Evolutionary conservation across 257 asterid species (phyloP), one percentile per base, ranked within the genome.

Genomic region (Primulina huaijiensis): DNA sequence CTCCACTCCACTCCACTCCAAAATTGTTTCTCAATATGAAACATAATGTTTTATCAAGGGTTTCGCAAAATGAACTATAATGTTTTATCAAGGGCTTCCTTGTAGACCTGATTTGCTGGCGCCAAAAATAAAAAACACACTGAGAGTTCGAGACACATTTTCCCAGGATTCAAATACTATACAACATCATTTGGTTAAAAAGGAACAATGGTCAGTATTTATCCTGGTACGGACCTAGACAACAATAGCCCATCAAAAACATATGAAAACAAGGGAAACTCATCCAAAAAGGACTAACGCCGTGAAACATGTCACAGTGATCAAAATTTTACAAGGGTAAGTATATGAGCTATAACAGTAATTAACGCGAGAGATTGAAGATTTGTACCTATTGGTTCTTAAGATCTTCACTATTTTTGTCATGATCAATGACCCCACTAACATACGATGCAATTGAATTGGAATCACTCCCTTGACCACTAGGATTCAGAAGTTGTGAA

Each of bases 401-500:
- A 33, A 60, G 74, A 65, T 81, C 80, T 52, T 75, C 76, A 65
- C 62, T 67, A 70, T 70, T 78, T 43, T 33, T 50, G 59, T 65
- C 81, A 46, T 16, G 64, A 68, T 76, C 74, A 60, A 31, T 75
- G 60, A 9, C 65, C 46, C 76, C 80, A 35, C 77, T 78, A 46
- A 30, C 73, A 77, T 34, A 40, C 8, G 82, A 65, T 37, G 83
- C 55, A 12, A 19, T 46, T 46, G 55, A 46, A 9, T 46, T 46
- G 55, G 55, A 46, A 46, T 46, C 55, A 69, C 75, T 76, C 66
- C 67, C 82, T 37, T 76, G 81, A 60, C 37, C 72, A 60, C 78
- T 77, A 56, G 77, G 70, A 52, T 72, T 71, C 58, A 77, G 69
- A 69, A 78, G 69, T 35, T 69, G 66, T 53, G 92, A 79, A 40